Percentiles rank a stretch among this genome's conserved stretches.
phyloP scores from a whole-genome alignment of 2,329 filamentous ascomycete genomes.

The Trichophyton schoenleinii region DNA sequence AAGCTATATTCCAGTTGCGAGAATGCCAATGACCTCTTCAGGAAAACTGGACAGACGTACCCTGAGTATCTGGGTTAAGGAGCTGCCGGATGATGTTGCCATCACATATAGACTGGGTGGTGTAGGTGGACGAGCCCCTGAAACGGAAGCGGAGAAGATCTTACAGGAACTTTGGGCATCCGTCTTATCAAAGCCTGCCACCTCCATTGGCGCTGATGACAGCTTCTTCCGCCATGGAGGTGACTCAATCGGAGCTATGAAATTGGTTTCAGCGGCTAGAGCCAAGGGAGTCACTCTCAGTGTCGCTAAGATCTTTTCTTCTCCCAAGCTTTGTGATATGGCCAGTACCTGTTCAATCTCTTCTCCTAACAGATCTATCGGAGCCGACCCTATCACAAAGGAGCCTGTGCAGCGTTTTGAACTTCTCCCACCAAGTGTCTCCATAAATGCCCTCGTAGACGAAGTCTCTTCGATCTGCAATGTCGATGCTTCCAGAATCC shows the following conservation, averaged over 20 bases:
- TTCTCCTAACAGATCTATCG: conserved; percentile 5
- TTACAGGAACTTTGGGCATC: conserved; percentile 29
- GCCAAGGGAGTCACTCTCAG: conserved; percentile 29
- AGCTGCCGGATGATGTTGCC: conserved; percentile 9
- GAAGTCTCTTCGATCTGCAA: conserved; percentile 15
- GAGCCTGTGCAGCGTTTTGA: conserved; percentile 19
- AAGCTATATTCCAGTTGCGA: conserved; percentile 55
- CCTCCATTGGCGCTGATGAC: conserved; percentile 32
- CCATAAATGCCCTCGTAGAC: conserved; percentile 12
- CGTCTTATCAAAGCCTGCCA: conserved; percentile 26
- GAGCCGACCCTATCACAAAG: conserved; percentile 5
- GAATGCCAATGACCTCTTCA: conserved; percentile 58
- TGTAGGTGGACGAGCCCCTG: conserved; percentile 15
- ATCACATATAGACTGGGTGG: conserved; percentile 10
- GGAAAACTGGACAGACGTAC: conserved; percentile 57
- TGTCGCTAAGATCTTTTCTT: conserved; percentile 34
- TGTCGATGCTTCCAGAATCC: conserved; percentile 17
- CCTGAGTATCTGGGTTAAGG: conserved; percentile 30
- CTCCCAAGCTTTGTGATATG: conserved; percentile 34
- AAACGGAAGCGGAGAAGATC: conserved; percentile 19
- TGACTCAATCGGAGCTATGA: conserved; percentile 38
- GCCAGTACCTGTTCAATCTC: conserved; percentile 16
- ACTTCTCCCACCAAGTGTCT: conserved; percentile 17
- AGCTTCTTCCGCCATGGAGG: conserved; percentile 38
- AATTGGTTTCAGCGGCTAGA: conserved; percentile 31